phyloP scores from a whole-genome alignment of 495 filamentous ascomycete species.

The Xylaria grammica region DNA sequence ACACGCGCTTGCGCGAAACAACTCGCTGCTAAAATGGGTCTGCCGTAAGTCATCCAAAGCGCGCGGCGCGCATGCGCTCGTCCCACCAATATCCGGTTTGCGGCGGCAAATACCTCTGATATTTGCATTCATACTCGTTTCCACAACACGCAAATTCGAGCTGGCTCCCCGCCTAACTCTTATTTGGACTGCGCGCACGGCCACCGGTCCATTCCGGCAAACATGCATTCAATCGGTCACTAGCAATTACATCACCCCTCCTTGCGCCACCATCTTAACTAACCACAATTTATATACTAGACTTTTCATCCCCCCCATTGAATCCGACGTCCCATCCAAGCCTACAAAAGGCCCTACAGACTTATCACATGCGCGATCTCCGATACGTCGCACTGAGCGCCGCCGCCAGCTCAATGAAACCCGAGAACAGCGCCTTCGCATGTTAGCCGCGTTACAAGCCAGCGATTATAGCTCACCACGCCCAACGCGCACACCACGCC shows the following conservation, averaged over 20 bases:
- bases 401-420: constrained; percentile 24
- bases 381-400: constrained; percentile 59
- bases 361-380: constrained; percentile 67
- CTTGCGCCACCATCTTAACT: background rate
- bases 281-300: constrained; percentile 37
- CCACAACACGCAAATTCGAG: too few species aligned
- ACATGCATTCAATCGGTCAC: background rate
- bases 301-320: constrained; percentile 59
- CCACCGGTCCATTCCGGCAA: too few species aligned
- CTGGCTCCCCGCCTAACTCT: too few species aligned
- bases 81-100: background rate
- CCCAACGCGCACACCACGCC: background rate
- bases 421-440: constrained; percentile 31
- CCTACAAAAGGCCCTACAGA: constrained; percentile 42
- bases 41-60: constrained; percentile 66
- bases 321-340: constrained; percentile 61
- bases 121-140: too few species aligned
- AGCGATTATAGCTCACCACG: constrained; percentile 7
- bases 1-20: constrained; percentile 23
- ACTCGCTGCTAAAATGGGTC: constrained; percentile 66
- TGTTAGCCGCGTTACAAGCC: constrained; percentile 5
- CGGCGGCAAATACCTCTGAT: too few species aligned
- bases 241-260: background rate
- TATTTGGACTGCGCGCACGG: too few species aligned
- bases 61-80: constrained; percentile 29